These are phyloP conservation scores for Diplotaxis tenuifolia DNA, from an alignment of 345 rosid genomes.

Conservation along the genomic window DNA sequence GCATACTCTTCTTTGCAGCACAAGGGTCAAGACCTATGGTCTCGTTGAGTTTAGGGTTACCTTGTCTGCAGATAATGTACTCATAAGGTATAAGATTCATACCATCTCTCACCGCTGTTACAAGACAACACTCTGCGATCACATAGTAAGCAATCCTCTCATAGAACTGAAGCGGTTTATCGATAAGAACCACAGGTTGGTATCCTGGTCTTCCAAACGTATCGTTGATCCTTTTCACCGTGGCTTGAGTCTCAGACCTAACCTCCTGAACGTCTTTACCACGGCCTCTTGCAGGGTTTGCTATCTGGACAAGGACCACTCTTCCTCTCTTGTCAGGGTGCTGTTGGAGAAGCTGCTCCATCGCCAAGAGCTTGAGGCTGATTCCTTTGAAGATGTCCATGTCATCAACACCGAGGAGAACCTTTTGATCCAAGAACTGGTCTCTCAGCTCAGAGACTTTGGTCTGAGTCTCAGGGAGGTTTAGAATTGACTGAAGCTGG, in stretches of 20 bases:
- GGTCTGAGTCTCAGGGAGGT: conserved; percentile 69
- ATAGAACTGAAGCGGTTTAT: conserved; percentile 70
- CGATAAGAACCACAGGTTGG: conserved; percentile 68
- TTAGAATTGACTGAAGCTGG: conserved; percentile 73
- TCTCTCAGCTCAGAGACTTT: conserved; percentile 64
- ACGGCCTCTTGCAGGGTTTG: conserved; percentile 93
- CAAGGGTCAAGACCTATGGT: conserved; percentile 48
- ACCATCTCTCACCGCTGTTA: conserved; percentile 93
- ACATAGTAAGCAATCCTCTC: conserved; percentile 91
- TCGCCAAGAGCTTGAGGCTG: conserved; percentile 87
- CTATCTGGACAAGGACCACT: conserved; percentile 91
- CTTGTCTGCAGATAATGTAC: conserved; percentile 79
- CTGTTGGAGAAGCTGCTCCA: conserved; percentile 84
- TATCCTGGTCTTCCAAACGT: conserved; percentile 78
- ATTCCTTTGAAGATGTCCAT: conserved; percentile 97
- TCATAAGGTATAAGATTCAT: conserved; percentile 97
- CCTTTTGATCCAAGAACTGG: conserved; percentile 58
- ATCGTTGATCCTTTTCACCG: conserved; percentile 69
- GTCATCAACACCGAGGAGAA: conserved; percentile 89
- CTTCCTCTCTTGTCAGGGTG: conserved; percentile 63
- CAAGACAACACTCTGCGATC: conserved; percentile 91
- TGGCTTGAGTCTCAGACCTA: conserved; percentile 66
- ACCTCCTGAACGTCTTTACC: conserved; percentile 88
- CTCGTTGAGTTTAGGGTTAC: conserved; percentile 63
- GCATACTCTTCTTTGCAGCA: conserved; percentile 73